These are phyloP conservation scores for Torulaspora indica DNA, from an alignment of 805 yeast species.

Conservation along the genomic window DNA sequence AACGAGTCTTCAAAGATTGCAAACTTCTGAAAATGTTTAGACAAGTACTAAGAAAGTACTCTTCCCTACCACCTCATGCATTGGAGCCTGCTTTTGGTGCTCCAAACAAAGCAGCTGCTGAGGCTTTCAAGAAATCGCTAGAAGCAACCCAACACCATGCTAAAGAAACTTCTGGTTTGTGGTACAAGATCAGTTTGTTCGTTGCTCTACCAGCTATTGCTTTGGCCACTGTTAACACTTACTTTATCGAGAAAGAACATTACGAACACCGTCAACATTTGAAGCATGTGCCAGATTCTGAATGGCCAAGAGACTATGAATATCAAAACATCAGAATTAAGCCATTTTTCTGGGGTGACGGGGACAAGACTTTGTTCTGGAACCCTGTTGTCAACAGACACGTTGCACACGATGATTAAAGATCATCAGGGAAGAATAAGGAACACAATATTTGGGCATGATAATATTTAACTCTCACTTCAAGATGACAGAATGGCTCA, in stretches of 20 bases:
- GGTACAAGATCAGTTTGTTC: slow-evolving; percentile 80
- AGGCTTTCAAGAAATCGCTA: slow-evolving; percentile 56
- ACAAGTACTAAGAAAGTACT: slow-evolving; percentile 38
- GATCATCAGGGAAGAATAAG: background rate
- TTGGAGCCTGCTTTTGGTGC: slow-evolving; percentile 46
- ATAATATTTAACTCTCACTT: slow-evolving; percentile 9
- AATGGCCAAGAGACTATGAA: slow-evolving; percentile 88
- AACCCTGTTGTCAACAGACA: slow-evolving; percentile 88
- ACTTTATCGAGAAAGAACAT: slow-evolving; percentile 78
- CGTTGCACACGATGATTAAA: slow-evolving; percentile 39
- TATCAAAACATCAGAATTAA: slow-evolving; percentile 86
- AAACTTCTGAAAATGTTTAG: slow-evolving; percentile 40
- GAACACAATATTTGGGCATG: slow-evolving; percentile 8
- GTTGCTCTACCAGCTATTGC: slow-evolving; percentile 81
- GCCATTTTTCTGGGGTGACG: slow-evolving; percentile 98
- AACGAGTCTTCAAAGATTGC: background rate
- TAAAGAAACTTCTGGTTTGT: slow-evolving; percentile 61
- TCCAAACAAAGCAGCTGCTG: slow-evolving; percentile 53
- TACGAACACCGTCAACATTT: slow-evolving; percentile 83
- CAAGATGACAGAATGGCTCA: background rate
- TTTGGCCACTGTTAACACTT: slow-evolving; percentile 74
- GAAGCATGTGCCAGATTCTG: slow-evolving; percentile 68
- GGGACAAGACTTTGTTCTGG: slow-evolving; percentile 97
- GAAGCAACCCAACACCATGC: slow-evolving; percentile 79
- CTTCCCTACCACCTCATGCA: slow-evolving; percentile 41